Percentiles rank a stretch among this genome's conserved stretches.
phyloP scores from a whole-genome alignment of 2,329 filamentous ascomycete genomes.

The Verticillium nonalfalfae region DNA sequence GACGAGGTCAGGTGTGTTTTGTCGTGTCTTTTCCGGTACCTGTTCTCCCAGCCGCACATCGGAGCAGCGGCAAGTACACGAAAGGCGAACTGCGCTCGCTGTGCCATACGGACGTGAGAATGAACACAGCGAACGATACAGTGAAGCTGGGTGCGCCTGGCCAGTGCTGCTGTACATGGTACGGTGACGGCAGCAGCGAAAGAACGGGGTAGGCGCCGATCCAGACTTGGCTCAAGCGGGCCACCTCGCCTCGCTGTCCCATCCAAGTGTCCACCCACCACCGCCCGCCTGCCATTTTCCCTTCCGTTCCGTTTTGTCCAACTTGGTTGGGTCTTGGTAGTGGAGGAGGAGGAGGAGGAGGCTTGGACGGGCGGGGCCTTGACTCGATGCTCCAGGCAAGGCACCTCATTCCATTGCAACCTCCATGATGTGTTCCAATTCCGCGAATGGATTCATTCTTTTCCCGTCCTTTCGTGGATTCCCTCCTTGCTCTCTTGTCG shows the following conservation, averaged over 20 bases:
- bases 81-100: no score
- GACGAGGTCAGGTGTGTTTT: no score
- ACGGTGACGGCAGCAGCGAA: neutral
- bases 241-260: neutral
- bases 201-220: neutral
- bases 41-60: no score
- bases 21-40: no score
- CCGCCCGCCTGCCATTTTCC: neutral
- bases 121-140: neutral
- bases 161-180: neutral
- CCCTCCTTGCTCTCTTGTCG: no score
- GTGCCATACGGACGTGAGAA: no score
- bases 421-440: no score
- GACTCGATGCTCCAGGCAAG: neutral
- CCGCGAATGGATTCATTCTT: no score
- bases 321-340: neutral
- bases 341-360: no score
- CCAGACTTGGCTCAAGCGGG: neutral
- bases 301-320: neutral
- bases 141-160: neutral
- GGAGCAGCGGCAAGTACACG: no score
- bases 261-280: neutral
- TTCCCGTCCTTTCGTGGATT: no score
- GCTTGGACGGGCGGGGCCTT: neutral
- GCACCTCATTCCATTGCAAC: no score